Conservation (phyloP, 352 stramenopile genomes). For the Phytophthora syringae region DNA sequence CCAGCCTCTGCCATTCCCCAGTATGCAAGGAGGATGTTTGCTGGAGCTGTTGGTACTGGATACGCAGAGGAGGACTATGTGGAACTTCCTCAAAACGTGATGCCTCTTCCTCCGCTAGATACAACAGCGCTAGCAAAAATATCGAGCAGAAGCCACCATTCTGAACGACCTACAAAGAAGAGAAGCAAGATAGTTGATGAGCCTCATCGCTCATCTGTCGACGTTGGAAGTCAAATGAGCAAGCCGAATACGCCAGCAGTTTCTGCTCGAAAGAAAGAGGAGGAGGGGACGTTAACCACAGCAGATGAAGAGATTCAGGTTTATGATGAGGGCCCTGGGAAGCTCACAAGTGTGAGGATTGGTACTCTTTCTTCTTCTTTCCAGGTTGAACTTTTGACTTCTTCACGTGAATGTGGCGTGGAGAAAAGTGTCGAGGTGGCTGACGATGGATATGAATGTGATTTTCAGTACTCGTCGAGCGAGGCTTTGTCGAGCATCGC, state of each 20-base stretch:
- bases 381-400: neutral
- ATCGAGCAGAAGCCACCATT: slow-evolving; percentile 15
- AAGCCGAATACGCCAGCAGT: neutral
- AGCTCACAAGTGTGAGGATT: neutral
- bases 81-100: neutral
- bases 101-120: slow-evolving; percentile 7
- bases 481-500: slow-evolving; percentile 44
- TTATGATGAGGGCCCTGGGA: neutral
- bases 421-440: neutral
- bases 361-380: neutral
- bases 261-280: neutral
- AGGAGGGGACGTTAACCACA: neutral
- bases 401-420: slow-evolving; percentile 1
- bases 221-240: slow-evolving; percentile 22
- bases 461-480: slow-evolving; percentile 49
- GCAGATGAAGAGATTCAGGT: slow-evolving; percentile 21
- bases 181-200: slow-evolving; percentile 11
- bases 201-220: neutral
- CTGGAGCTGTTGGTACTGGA: neutral
- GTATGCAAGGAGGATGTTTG: slow-evolving; percentile 1
- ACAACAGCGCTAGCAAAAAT: slow-evolving; percentile 15
- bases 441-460: slow-evolving; percentile 22
- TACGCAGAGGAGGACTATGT: neutral
- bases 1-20: neutral
- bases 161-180: slow-evolving; percentile 15